A percentile compares a stretch with the other conserved stretches of the same genome.
Conservation (phyloP, 2,329 filamentous ascomycete species). For the Biscogniauxia sp. region DNA sequence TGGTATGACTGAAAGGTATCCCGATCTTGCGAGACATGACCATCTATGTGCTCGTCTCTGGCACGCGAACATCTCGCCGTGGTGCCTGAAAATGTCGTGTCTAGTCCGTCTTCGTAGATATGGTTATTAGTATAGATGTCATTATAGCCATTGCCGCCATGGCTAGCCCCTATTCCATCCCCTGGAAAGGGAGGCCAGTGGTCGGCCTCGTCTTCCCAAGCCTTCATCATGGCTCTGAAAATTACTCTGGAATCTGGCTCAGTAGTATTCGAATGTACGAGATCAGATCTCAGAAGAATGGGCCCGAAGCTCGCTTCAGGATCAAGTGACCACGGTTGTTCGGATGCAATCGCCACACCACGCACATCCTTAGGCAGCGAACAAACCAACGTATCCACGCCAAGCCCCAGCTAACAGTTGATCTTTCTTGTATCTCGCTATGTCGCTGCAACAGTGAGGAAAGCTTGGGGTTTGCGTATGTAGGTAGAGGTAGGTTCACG, state of each 20-base stretch:
- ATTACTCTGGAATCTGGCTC: neutral
- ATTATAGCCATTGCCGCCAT: neutral
- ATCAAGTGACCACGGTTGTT: neutral
- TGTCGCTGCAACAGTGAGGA: neutral
- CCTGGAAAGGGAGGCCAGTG: neutral
- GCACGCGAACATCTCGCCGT: neutral
- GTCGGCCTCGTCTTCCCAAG: neutral
- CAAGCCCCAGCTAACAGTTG: neutral
- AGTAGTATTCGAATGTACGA: neutral
- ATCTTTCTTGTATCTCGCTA: neutral
- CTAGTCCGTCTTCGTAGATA: neutral
- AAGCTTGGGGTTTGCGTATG: neutral
- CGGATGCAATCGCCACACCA: neutral
- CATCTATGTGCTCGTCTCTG: neutral
- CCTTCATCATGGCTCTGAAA: neutral
- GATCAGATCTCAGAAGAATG: neutral
- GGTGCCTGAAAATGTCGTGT: neutral
- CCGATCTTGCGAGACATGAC: neutral
- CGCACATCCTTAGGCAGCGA: neutral
- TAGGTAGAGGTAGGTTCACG: no score
- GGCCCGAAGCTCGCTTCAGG: constrained; percentile 35
- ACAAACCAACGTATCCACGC: neutral
- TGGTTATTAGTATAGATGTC: neutral
- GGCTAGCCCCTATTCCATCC: constrained; percentile 5
- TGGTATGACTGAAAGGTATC: neutral